Evolutionary conservation across 495 filamentous ascomycete genomes (phyloP).

Genomic region (Trichoderma orchidacearum): DNA sequence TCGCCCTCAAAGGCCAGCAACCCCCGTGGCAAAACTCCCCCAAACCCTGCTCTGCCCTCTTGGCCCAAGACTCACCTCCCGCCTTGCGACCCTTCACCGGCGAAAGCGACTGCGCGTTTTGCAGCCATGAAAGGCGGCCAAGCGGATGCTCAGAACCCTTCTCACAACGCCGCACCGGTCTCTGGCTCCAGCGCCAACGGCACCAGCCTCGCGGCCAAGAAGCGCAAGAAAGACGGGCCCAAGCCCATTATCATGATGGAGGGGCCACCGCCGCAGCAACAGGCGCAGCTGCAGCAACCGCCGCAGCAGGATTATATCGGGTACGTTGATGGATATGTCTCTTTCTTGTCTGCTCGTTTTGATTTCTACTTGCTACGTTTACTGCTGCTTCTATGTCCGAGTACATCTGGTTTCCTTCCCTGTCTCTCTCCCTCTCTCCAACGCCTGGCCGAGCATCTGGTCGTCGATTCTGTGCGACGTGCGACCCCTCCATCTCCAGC

Average conservation of each 20-base stretch:
- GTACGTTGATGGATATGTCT: too few relatives aligned
- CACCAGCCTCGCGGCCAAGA: slow-evolving; percentile 38
- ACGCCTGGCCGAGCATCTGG: too few relatives aligned
- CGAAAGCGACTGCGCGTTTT: neutral
- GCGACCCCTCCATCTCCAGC: neutral
- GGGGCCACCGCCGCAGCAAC: slow-evolving; percentile 2
- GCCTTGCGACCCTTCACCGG: neutral
- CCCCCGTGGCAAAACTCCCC: too few relatives aligned
- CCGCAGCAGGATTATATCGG: too few relatives aligned
- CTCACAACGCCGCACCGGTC: neutral
- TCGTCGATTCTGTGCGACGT: too few relatives aligned
- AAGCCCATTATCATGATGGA: slow-evolving; percentile 68
- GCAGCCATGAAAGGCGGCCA: neutral
- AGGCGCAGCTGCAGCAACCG: neutral
- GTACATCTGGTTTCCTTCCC: too few relatives aligned
- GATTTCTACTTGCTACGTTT: neutral
- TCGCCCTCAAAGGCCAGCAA: too few relatives aligned
- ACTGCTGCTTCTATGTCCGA: neutral
- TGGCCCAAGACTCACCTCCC: too few relatives aligned
- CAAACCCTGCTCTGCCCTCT: too few relatives aligned
- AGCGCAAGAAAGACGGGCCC: slow-evolving; percentile 52
- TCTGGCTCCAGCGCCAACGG: slow-evolving; percentile 10
- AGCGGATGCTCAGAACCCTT: neutral
- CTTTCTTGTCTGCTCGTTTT: neutral
- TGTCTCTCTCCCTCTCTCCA: too few relatives aligned